A percentile compares a stretch with the other conserved stretches of the same genome.
These are phyloP conservation scores for Erigeron philadelphicus DNA, from an alignment of 140 eudicot genomes.

Conservation along the genomic window DNA sequence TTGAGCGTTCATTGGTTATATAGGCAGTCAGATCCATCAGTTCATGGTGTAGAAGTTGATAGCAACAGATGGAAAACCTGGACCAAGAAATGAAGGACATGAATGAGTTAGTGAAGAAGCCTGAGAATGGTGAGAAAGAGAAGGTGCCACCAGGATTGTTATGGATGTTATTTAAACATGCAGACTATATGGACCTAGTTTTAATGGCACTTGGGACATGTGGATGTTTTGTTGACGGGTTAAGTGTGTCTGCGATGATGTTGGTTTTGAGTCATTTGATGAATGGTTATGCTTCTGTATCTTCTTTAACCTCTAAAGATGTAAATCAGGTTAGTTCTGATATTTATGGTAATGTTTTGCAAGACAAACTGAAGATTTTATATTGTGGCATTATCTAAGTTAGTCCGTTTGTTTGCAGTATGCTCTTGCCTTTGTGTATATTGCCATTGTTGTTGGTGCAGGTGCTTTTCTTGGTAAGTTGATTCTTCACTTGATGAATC, in stretches of 20 bases:
- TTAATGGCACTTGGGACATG: slow-evolving; percentile 49
- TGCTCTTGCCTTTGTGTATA: slow-evolving; percentile 31
- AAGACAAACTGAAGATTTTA: not conserved
- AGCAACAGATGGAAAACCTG: slow-evolving; percentile 7
- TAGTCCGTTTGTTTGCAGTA: slow-evolving; percentile 27
- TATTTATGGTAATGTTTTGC: not conserved
- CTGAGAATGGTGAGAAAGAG: not conserved
- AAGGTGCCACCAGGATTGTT: slow-evolving; percentile 24
- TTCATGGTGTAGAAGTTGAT: too few relatives aligned
- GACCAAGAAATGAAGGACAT: slow-evolving; percentile 11
- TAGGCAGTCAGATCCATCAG: not conserved
- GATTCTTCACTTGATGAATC: not conserved
- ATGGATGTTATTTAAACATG: slow-evolving; percentile 30
- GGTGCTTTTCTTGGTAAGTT: slow-evolving; percentile 39
- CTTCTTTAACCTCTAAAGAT: slow-evolving; percentile 28
- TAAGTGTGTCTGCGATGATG: slow-evolving; percentile 46
- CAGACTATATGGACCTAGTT: slow-evolving; percentile 44
- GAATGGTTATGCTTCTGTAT: slow-evolving; percentile 34
- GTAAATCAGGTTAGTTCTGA: slow-evolving; percentile 29
- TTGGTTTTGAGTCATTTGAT: slow-evolving; percentile 38
- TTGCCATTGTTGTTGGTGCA: slow-evolving; percentile 34
- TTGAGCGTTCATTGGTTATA: slow-evolving; percentile 9
- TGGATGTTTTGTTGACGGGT: slow-evolving; percentile 56
- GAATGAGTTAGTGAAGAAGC: not conserved
- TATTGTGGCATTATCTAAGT: not conserved